Conservation (phyloP, 768 basidiomycete species). For the Suillus ampliporus region DNA sequence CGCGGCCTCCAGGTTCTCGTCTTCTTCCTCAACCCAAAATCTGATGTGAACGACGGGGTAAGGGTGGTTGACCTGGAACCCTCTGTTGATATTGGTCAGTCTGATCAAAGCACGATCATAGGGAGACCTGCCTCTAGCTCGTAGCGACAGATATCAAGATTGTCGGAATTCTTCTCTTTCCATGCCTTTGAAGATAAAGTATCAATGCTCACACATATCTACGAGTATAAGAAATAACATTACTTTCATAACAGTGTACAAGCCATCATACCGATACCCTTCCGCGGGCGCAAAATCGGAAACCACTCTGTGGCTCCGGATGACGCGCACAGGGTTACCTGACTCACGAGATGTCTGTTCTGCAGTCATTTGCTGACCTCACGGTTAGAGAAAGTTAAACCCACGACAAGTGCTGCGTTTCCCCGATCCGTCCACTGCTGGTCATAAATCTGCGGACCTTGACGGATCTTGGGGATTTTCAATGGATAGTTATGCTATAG, state of each 20-base stretch:
- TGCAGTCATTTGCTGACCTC: not conserved
- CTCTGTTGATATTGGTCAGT: constrained; percentile 21
- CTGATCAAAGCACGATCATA: not conserved
- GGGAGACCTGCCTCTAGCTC: constrained; percentile 26
- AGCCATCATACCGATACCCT: constrained; percentile 38
- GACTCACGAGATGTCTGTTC: constrained; percentile 27
- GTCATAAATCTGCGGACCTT: constrained; percentile 28
- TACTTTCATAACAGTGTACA: constrained; percentile 32
- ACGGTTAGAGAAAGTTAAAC: not conserved
- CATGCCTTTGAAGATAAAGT: constrained; percentile 21
- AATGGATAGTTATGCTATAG: not conserved
- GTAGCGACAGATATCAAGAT: constrained; percentile 30
- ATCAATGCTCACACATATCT: not conserved
- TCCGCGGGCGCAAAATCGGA: constrained; percentile 33
- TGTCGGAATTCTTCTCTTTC: constrained; percentile 22
- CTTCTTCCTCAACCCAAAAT: too few relatives aligned
- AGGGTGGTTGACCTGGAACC: constrained; percentile 30
- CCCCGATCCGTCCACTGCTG: constrained; percentile 24
- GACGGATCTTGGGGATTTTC: constrained; percentile 13
- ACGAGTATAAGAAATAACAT: not conserved
- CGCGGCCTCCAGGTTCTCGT: too few relatives aligned
- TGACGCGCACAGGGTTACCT: constrained; percentile 29
- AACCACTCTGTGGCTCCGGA: constrained; percentile 24
- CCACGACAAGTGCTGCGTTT: constrained; percentile 28
- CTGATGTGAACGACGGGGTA: constrained; percentile 18